phyloP scores from a whole-genome alignment of 2,329 filamentous ascomycete species.

The Aspergillus calidoustus region DNA sequence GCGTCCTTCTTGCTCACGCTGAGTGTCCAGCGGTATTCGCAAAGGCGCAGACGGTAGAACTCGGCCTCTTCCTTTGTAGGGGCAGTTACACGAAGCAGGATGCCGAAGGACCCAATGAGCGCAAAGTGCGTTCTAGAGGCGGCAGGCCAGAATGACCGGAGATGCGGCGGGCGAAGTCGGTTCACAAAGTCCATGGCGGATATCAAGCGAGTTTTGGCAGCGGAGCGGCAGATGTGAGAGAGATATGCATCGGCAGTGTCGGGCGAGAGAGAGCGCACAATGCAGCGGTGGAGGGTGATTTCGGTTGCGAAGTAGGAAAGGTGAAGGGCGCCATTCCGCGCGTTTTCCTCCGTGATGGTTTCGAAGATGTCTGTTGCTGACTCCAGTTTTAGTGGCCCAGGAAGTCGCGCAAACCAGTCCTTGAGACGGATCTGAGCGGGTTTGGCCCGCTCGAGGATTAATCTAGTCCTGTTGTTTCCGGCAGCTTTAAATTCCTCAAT shows the following conservation, averaged over 20 bases:
- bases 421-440: conserved; percentile 58
- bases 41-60: conserved; percentile 83
- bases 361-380: conserved; percentile 51
- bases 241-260: conserved; percentile 74
- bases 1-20: conserved; percentile 79
- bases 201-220: conserved; percentile 91
- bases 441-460: conserved; percentile 58
- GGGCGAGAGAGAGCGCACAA: conserved; percentile 75
- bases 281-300: conserved; percentile 88
- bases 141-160: conserved; percentile 81
- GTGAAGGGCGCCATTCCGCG: conserved; percentile 72
- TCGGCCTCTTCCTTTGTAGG: conserved; percentile 87
- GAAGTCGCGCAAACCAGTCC: conserved; percentile 57
- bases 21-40: conserved; percentile 93
- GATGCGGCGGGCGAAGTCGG: conserved; percentile 80
- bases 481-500: conserved; percentile 49
- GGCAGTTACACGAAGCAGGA: conserved; percentile 85
- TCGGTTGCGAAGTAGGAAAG: conserved; percentile 92
- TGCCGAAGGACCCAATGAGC: conserved; percentile 91
- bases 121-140: conserved; percentile 73
- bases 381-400: conserved; percentile 55
- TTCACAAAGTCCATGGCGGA: conserved; percentile 98
- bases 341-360: conserved; percentile 45
- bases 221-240: conserved; percentile 88
- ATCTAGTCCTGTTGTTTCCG: conserved; percentile 51